A percentile compares a stretch with the other conserved stretches of the same genome.
Conservation (phyloP, 2,329 filamentous ascomycete genomes). For the Hypoxylon sp. region DNA sequence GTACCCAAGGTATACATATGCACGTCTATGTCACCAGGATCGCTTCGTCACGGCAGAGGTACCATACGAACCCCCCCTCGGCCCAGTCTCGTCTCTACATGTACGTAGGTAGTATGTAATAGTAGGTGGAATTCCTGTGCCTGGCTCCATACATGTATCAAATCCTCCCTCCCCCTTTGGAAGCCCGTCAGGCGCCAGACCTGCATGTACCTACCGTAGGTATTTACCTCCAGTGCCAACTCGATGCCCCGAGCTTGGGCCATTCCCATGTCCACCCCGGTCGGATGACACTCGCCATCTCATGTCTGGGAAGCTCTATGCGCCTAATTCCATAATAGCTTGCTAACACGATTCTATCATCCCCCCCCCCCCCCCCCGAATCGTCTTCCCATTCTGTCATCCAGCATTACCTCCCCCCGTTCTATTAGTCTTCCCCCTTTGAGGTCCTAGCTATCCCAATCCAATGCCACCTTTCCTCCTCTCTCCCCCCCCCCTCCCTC, state of each 20-base stretch:
- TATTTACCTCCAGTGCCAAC: no score
- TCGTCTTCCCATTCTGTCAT: slow-evolving; percentile 11
- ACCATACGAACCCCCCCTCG: slow-evolving; percentile 26
- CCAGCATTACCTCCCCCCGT: no score
- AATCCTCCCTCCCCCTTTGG: slow-evolving; percentile 25
- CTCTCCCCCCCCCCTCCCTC: slow-evolving; percentile 19
- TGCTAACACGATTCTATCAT: no score
- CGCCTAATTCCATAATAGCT: no score
- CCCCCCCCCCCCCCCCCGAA: slow-evolving; percentile 17
- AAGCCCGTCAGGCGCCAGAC: slow-evolving; percentile 36
- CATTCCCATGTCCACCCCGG: slow-evolving; percentile 15
- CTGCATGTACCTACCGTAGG: no score
- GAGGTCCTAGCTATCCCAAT: no score
- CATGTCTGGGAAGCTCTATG: slow-evolving; percentile 39
- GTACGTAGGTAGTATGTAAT: no score
- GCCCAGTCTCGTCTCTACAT: slow-evolving; percentile 1
- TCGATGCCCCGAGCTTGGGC: slow-evolving; percentile 32
- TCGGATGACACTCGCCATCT: slow-evolving; percentile 38
- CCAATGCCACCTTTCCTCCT: background rate
- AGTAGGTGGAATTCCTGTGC: slow-evolving; percentile 2
- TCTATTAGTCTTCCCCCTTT: no score
- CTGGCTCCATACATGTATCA: no score
- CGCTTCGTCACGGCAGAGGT: slow-evolving; percentile 27
- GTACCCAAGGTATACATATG: background rate
- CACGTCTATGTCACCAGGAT: slow-evolving; percentile 12